Conservation (phyloP, 116 monocot genomes). For the Trichopus zeylanicus region DNA sequence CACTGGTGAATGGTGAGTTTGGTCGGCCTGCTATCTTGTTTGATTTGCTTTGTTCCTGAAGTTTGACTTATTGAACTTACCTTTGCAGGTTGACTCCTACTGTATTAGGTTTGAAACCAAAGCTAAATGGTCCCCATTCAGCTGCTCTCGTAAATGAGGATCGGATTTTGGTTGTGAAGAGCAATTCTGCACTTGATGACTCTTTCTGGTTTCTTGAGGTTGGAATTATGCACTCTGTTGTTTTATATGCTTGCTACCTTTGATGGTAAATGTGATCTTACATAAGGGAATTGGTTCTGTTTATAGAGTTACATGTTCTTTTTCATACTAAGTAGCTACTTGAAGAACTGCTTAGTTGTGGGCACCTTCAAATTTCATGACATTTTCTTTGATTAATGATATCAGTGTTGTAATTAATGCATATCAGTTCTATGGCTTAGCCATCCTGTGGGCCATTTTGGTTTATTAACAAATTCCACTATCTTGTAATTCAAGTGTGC, state of each 20-base stretch:
- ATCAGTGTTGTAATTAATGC: too few species aligned
- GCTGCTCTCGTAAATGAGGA: slow-evolving; percentile 37
- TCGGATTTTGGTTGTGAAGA: slow-evolving; percentile 47
- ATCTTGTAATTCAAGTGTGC: too few species aligned
- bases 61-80: not conserved
- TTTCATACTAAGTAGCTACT: too few species aligned
- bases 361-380: too few species aligned
- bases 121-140: slow-evolving; percentile 26
- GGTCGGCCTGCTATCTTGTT: not conserved
- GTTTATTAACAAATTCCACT: too few species aligned
- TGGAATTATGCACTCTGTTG: not conserved
- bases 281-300: too few species aligned
- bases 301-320: too few species aligned
- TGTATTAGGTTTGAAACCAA: slow-evolving; percentile 47
- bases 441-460: too few species aligned
- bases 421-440: too few species aligned
- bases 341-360: too few species aligned
- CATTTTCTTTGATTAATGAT: too few species aligned
- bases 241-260: not conserved
- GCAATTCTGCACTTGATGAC: slow-evolving; percentile 31
- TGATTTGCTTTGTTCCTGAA: not conserved
- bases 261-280: too few species aligned
- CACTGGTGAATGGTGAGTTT: slow-evolving; percentile 38
- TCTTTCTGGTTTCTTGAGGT: slow-evolving; percentile 86
- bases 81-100: slow-evolving; percentile 47